Conservation (phyloP, 164 flowering plant species). For the Protea cynaroides region DNA sequence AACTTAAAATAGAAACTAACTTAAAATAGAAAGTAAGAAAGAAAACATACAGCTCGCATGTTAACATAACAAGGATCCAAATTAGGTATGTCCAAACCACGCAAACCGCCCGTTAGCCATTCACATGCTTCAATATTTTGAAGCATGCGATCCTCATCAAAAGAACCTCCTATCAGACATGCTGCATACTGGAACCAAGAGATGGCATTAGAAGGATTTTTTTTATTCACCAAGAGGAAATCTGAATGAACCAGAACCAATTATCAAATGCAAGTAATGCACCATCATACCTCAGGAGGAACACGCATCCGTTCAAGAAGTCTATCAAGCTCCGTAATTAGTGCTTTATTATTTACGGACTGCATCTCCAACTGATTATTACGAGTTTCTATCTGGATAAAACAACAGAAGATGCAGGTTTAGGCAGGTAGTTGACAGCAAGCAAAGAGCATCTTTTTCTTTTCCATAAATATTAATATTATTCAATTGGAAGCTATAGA, state of each 20-base stretch:
- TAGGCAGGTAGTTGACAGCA: not conserved
- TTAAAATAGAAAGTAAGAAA: slow-evolving; percentile 4
- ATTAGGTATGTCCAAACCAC: slow-evolving; percentile 65
- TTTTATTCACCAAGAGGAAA: not conserved
- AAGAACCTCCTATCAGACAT: slow-evolving; percentile 79
- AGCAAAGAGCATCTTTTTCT: not conserved
- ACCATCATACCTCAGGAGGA: slow-evolving; percentile 75
- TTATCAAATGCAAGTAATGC: slow-evolving; percentile 5
- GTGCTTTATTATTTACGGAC: slow-evolving; percentile 84
- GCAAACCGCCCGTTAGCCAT: slow-evolving; percentile 79
- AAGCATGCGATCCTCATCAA: slow-evolving; percentile 91
- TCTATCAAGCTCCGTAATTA: slow-evolving; percentile 89
- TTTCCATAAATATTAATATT: no score
- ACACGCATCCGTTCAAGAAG: slow-evolving; percentile 80
- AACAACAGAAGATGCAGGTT: not conserved
- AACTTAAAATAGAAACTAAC: slow-evolving; percentile 3
- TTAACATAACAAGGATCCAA: slow-evolving; percentile 78
- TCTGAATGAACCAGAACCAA: not conserved
- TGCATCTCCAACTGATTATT: slow-evolving; percentile 98
- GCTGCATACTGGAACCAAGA: slow-evolving; percentile 68
- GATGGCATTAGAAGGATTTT: slow-evolving; percentile 5
- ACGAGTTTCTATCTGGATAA: slow-evolving; percentile 85
- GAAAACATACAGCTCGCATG: slow-evolving; percentile 76
- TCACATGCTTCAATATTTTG: slow-evolving; percentile 96
- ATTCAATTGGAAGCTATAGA: no score